Conservation (phyloP, 164 flowering plant genomes). For the Chimonanthus salicifolius region DNA sequence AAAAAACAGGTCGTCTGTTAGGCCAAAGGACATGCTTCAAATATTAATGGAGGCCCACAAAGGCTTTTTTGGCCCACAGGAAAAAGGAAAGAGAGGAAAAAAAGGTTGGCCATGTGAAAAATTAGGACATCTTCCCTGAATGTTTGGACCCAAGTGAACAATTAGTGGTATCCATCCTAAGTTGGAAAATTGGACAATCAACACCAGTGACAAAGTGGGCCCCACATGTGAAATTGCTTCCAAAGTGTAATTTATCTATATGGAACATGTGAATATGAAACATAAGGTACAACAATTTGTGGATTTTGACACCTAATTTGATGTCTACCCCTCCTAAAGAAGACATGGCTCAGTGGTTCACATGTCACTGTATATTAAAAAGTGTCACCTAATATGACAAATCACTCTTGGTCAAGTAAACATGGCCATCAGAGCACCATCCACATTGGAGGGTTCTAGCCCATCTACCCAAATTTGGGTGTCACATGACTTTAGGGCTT, state of each 20-base stretch:
- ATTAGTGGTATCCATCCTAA: background rate
- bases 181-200: background rate
- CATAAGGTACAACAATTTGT: background rate
- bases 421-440: background rate
- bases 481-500: background rate
- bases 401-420: background rate
- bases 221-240: too few species aligned
- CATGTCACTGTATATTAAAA: slow-evolving; percentile 27
- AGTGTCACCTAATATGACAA: slow-evolving; percentile 17
- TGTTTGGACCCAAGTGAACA: background rate
- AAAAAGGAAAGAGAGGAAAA: too few species aligned
- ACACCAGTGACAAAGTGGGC: too few species aligned
- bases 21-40: too few species aligned
- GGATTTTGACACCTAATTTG: slow-evolving; percentile 23
- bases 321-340: slow-evolving; percentile 17
- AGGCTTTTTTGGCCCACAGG: background rate
- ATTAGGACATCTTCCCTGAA: background rate
- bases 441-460: slow-evolving; percentile 1
- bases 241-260: background rate
- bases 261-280: background rate
- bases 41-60: background rate
- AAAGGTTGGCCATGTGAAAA: background rate
- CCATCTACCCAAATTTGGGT: background rate
- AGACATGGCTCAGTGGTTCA: slow-evolving; percentile 24
- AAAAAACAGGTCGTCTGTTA: too few species aligned